These are phyloP conservation scores for Citrullus amarus DNA, from an alignment of 306 rosid genomes.

Conservation along the genomic window DNA sequence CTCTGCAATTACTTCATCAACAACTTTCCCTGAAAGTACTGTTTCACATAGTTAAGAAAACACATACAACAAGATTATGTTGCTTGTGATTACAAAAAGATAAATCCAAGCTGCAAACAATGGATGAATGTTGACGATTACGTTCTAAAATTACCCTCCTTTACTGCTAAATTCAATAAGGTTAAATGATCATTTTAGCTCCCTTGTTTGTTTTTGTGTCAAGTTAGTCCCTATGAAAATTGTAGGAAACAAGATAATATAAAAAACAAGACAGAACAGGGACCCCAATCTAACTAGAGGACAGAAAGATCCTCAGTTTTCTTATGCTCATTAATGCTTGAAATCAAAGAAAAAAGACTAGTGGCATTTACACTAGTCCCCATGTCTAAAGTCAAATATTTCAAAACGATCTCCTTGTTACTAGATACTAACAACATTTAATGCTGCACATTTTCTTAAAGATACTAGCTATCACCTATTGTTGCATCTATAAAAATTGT, in stretches of 20 bases:
- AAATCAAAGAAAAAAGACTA: neutral
- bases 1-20: constrained; percentile 57
- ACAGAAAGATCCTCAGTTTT: neutral
- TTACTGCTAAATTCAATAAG: neutral
- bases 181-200: neutral
- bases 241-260: neutral
- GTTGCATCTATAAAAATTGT: neutral
- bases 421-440: neutral
- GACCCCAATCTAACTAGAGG: neutral
- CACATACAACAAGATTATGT: neutral
- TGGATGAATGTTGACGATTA: neutral
- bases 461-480: neutral
- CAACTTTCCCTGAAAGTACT: constrained; percentile 73
- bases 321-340: neutral
- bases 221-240: neutral
- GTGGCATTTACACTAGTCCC: neutral
- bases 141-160: neutral
- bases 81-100: neutral
- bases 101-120: neutral
- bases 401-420: neutral
- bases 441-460: neutral
- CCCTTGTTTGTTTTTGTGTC: neutral
- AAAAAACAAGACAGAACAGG: neutral
- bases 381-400: neutral
- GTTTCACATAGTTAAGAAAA: constrained; percentile 43